These are phyloP conservation scores for Annulohypoxylon stygium DNA, from an alignment of 495 filamentous ascomycete genomes.

Conservation along the genomic window DNA sequence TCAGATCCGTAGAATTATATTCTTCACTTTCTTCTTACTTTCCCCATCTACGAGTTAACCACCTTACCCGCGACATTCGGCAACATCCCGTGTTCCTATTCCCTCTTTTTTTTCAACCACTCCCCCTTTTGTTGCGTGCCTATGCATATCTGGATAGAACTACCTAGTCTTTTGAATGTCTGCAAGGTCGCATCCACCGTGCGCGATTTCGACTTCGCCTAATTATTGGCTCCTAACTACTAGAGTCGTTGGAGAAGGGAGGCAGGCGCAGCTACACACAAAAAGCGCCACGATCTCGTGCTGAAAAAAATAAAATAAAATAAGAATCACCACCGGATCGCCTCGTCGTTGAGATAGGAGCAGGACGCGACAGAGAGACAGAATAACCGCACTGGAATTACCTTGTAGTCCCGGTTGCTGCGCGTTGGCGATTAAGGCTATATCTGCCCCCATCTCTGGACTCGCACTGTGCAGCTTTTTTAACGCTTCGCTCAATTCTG, in stretches of 20 bases:
- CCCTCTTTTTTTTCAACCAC: neutral
- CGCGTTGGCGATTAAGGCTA: constrained; percentile 21
- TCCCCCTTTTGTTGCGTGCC: constrained; percentile 17
- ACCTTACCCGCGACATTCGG: constrained; percentile 19
- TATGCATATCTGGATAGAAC: constrained; percentile 46
- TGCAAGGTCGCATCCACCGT: constrained; percentile 47
- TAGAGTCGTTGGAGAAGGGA: constrained; percentile 34
- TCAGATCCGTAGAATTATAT: constrained; percentile 48
- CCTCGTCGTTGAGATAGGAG: neutral
- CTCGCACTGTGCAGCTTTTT: constrained; percentile 34
- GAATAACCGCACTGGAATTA: constrained; percentile 17
- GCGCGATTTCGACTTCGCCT: constrained; percentile 50
- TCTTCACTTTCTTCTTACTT: constrained; percentile 31
- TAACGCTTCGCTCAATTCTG: constrained; percentile 1
- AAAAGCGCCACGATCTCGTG: constrained; percentile 22
- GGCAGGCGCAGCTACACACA: constrained; percentile 33
- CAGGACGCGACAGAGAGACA: constrained; percentile 8
- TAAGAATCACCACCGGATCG: neutral
- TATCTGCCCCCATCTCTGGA: constrained; percentile 19
- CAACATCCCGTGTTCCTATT: constrained; percentile 17
- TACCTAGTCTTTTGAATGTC: constrained; percentile 49
- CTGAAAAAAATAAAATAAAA: constrained; percentile 10
- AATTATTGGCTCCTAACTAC: constrained; percentile 30
- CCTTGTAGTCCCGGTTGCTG: constrained; percentile 1
- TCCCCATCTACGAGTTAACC: neutral